Evolutionary conservation across 176 grass and related monocot genomes (phyloP).

Genomic region (Musa troglodytarum): DNA sequence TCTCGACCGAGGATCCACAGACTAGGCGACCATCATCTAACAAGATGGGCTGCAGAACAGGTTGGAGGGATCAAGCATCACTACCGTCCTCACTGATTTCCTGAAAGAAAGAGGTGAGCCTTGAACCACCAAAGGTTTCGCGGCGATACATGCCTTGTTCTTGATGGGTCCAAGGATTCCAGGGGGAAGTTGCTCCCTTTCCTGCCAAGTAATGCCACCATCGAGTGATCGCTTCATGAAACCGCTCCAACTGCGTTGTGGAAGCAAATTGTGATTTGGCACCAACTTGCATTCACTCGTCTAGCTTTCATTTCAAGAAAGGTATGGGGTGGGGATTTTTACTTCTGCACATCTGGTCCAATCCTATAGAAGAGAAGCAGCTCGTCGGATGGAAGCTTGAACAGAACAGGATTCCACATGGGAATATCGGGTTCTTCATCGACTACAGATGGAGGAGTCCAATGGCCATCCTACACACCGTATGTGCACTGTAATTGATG

Average conservation of each 20-base stretch:
- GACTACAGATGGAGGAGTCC: conserved; percentile 20
- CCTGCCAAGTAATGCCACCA: conserved; percentile 24
- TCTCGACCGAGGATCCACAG: conserved; percentile 33
- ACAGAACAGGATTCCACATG: conserved; percentile 44
- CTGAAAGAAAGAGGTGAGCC: no score
- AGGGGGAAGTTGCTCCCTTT: conserved; percentile 24
- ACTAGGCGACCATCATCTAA: conserved; percentile 19
- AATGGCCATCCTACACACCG: conserved; percentile 24
- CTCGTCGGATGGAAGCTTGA: conserved; percentile 17
- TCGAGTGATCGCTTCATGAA: conserved; percentile 34
- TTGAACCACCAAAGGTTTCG: background rate
- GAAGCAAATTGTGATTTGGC: background rate
- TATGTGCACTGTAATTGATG: no score
- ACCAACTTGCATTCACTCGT: background rate
- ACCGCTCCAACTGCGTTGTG: conserved; percentile 26
- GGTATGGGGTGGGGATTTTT: background rate
- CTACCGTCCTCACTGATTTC: no score
- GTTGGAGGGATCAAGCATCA: background rate
- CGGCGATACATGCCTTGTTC: conserved; percentile 22
- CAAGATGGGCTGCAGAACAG: conserved; percentile 18
- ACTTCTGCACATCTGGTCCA: conserved; percentile 26
- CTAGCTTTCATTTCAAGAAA: background rate
- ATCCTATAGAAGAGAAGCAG: conserved; percentile 41
- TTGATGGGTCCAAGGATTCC: conserved; percentile 32
- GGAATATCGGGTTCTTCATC: conserved; percentile 20